These are phyloP conservation scores for Beauveria varroae DNA, from an alignment of 2,329 filamentous ascomycete genomes.

Conservation along the genomic window DNA sequence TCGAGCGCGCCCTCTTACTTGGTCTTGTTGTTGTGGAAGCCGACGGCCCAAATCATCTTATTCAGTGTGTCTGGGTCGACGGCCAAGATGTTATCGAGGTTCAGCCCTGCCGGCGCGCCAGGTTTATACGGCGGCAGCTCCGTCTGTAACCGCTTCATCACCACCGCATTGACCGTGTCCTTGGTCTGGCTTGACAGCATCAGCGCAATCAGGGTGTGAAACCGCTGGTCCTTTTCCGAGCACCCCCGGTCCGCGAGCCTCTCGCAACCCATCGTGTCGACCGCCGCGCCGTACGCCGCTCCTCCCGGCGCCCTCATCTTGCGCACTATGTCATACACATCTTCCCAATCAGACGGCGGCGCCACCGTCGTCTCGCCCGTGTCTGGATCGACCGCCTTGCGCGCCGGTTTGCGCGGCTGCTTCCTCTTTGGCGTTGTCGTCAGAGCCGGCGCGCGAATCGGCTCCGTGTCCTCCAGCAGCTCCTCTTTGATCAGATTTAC, in stretches of 20 bases:
- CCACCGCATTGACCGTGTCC: conserved; percentile 80
- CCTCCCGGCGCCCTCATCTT: conserved; percentile 60
- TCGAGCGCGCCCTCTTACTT: conserved; percentile 39
- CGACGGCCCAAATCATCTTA: conserved; percentile 71
- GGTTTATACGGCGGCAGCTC: conserved; percentile 51
- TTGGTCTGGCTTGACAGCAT: conserved; percentile 94
- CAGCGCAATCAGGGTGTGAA: conserved; percentile 78
- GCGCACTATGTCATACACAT: conserved; percentile 69
- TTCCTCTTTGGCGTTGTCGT: conserved; percentile 28
- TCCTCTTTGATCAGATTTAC: conserved; percentile 16
- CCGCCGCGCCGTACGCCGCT: conserved; percentile 64
- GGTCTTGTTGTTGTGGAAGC: conserved; percentile 94
- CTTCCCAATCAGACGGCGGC: conserved; percentile 77
- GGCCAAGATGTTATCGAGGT: conserved; percentile 67
- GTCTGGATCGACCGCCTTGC: conserved; percentile 32
- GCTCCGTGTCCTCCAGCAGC: background rate
- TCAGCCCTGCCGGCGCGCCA: conserved; percentile 49
- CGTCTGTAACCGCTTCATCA: conserved; percentile 71
- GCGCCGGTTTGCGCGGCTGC: conserved; percentile 37
- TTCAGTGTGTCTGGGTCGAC: conserved; percentile 61
- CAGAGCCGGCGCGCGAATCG: conserved; percentile 25
- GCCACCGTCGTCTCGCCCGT: conserved; percentile 33
- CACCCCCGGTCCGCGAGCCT: conserved; percentile 52
- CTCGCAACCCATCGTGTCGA: conserved; percentile 97
- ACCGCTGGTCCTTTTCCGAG: conserved; percentile 53